Conservation (phyloP, 2,329 filamentous ascomycete species). For the Talaromyces sp. region DNA sequence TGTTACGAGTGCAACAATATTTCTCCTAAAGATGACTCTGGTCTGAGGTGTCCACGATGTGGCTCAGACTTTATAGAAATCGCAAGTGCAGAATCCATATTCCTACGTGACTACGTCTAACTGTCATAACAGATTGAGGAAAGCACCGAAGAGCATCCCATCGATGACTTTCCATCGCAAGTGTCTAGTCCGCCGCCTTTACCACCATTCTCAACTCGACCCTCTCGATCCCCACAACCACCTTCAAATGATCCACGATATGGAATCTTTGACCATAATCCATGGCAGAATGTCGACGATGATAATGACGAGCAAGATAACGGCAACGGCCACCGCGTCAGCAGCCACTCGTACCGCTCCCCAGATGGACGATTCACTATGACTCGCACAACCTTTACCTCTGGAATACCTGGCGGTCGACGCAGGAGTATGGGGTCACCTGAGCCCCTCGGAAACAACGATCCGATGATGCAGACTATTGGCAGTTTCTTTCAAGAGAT, state of each 20-base stretch:
- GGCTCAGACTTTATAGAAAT: constrained; percentile 77
- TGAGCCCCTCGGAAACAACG: constrained; percentile 13
- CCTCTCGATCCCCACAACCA: constrained; percentile 22
- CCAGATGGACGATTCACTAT: constrained; percentile 42
- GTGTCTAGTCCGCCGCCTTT: background rate
- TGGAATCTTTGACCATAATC: constrained; percentile 41
- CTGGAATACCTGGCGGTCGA: constrained; percentile 16
- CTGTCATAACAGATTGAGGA: constrained; percentile 24
- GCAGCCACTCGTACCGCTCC: constrained; percentile 39
- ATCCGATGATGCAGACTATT: constrained; percentile 32
- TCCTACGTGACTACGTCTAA: background rate
- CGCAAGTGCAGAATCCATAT: constrained; percentile 43
- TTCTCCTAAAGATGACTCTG: constrained; percentile 70
- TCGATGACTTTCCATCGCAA: constrained; percentile 18
- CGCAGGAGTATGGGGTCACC: constrained; percentile 13
- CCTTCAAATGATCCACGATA: constrained; percentile 20
- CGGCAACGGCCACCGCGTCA: constrained; percentile 21
- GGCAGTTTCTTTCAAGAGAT: constrained; percentile 45
- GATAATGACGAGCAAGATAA: constrained; percentile 38
- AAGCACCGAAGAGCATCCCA: constrained; percentile 21
- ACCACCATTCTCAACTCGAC: background rate
- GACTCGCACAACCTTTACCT: constrained; percentile 27
- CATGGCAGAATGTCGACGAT: constrained; percentile 43
- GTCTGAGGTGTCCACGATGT: constrained; percentile 72
- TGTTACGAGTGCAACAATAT: constrained; percentile 78